Percentiles rank a stretch among this genome's conserved stretches.
phyloP scores from a whole-genome alignment of 1,139 yeast genomes.

The Protomyces gravidus region DNA sequence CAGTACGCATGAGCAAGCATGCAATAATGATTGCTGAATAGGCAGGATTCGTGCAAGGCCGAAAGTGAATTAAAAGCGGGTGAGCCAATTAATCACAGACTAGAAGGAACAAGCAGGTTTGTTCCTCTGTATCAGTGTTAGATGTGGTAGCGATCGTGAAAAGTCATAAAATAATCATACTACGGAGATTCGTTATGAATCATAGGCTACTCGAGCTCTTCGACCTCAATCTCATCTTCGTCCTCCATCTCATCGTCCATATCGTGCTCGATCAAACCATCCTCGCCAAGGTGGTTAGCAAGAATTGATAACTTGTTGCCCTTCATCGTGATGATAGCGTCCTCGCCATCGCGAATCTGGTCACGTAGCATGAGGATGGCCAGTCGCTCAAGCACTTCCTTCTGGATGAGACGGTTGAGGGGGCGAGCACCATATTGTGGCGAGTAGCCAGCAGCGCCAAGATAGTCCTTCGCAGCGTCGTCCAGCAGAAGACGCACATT shows the following conservation, averaged over 20 bases:
- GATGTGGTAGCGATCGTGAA: neutral
- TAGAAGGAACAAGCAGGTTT: neutral
- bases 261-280: constrained; percentile 53
- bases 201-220: constrained; percentile 12
- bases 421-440: constrained; percentile 97
- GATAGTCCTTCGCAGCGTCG: constrained; percentile 70
- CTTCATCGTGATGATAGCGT: constrained; percentile 56
- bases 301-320: constrained; percentile 65
- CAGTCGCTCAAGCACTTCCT: constrained; percentile 75
- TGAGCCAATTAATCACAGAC: too few species aligned
- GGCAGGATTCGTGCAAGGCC: too few species aligned
- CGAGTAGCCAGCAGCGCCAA: constrained; percentile 81
- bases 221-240: constrained; percentile 27
- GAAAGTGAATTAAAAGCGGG: too few species aligned
- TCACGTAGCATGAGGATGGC: constrained; percentile 86
- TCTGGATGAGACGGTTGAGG: constrained; percentile 85
- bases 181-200: neutral
- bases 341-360: constrained; percentile 81
- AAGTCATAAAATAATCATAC: neutral
- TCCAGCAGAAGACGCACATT: constrained; percentile 64
- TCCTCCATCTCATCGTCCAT: constrained; percentile 52
- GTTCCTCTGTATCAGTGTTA: neutral
- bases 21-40: too few species aligned
- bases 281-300: constrained; percentile 67
- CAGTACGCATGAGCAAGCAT: neutral